These are phyloP conservation scores for Lachnellula willkommii DNA, from an alignment of 2,329 filamentous ascomycete genomes.

Conservation along the genomic window DNA sequence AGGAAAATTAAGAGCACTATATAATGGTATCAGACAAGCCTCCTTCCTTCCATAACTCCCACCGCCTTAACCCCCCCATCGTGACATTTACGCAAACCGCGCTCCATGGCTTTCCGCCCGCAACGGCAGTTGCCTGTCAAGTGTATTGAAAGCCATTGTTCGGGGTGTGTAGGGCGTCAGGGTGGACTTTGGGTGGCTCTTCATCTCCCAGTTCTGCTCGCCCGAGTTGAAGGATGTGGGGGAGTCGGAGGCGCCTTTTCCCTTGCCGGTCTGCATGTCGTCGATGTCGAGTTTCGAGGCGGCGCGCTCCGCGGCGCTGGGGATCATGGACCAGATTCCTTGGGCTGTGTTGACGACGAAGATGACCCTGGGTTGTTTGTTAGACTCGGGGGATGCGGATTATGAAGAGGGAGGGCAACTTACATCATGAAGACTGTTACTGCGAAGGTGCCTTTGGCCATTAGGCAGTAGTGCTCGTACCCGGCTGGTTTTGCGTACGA, in stretches of 20 bases:
- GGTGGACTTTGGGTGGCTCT: constrained; percentile 39
- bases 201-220: constrained; percentile 53
- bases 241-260: constrained; percentile 20
- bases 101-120: constrained; percentile 1
- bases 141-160: constrained; percentile 61
- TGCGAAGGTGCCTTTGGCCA: constrained; percentile 64
- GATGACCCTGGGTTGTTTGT: constrained; percentile 42
- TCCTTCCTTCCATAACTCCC: neutral
- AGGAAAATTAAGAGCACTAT: constrained; percentile 2
- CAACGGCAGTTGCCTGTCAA: constrained; percentile 54
- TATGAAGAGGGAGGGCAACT: constrained; percentile 32
- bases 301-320: constrained; percentile 35
- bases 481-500: constrained; percentile 49
- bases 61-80: neutral
- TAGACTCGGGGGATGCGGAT: neutral
- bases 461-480: constrained; percentile 55
- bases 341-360: constrained; percentile 56
- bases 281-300: constrained; percentile 52
- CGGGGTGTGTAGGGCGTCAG: constrained; percentile 55
- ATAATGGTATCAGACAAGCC: neutral
- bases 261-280: constrained; percentile 32
- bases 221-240: constrained; percentile 36
- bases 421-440: constrained; percentile 64
- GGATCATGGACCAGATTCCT: constrained; percentile 48
- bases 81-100: constrained; percentile 3